Conservation (phyloP, 225 moss, liverwort and hornwort genomes). For the Bryoerythrophyllum caledonicum region DNA sequence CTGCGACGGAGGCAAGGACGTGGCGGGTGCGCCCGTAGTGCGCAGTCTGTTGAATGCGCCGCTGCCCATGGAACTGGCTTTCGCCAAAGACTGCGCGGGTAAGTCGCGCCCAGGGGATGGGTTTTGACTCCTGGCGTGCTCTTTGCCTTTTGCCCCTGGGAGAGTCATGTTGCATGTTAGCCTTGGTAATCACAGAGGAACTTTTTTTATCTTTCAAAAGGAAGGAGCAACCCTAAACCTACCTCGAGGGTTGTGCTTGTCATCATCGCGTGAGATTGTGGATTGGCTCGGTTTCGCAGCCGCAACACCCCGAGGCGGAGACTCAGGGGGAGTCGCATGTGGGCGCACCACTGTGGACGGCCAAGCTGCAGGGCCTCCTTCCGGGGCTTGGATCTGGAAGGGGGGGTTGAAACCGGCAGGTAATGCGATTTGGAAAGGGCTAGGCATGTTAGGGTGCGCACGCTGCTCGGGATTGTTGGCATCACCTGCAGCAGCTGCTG, state of each 20-base stretch:
- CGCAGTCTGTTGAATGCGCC: slow-evolving; percentile 58
- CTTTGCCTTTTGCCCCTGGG: slow-evolving; percentile 42
- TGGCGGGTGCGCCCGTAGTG: slow-evolving; percentile 16
- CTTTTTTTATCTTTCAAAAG: background rate
- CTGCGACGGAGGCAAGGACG: slow-evolving; percentile 35
- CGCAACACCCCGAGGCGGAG: slow-evolving; percentile 45
- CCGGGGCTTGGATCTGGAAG: slow-evolving; percentile 58
- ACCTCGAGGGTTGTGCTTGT: slow-evolving; percentile 57
- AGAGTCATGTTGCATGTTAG: background rate
- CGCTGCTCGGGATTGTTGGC: slow-evolving; percentile 49
- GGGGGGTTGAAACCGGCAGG: slow-evolving; percentile 49
- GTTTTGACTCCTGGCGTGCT: slow-evolving; percentile 37
- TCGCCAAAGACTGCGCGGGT: slow-evolving; percentile 27
- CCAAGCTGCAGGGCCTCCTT: slow-evolving; percentile 40
- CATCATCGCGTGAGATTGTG: slow-evolving; percentile 54
- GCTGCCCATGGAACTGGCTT: slow-evolving; percentile 46
- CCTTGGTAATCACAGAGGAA: background rate
- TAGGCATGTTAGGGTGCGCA: slow-evolving; percentile 24
- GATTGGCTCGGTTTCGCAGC: slow-evolving; percentile 39
- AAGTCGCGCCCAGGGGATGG: slow-evolving; percentile 28
- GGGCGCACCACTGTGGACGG: slow-evolving; percentile 52
- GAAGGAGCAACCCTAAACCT: background rate
- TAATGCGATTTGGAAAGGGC: slow-evolving; percentile 54
- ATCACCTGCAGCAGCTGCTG: slow-evolving; percentile 31
- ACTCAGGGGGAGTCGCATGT: slow-evolving; percentile 62